A percentile compares a stretch with the other conserved stretches of the same genome.
Conservation (phyloP, 352 stramenopile genomes). For the Chrysophaeum taylorii region DNA sequence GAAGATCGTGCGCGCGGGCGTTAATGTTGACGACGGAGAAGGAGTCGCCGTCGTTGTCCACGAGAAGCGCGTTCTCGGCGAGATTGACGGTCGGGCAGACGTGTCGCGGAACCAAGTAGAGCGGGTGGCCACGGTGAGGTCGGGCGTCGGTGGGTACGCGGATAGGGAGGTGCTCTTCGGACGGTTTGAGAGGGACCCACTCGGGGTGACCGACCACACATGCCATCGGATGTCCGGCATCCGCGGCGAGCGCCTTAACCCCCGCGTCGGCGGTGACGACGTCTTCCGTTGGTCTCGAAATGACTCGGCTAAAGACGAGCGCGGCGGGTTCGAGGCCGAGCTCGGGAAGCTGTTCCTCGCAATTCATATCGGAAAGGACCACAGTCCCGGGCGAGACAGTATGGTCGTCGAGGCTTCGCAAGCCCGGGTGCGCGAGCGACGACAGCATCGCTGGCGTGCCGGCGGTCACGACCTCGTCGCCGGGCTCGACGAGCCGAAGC, state of each 20-base stretch:
- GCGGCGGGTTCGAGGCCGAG: background rate
- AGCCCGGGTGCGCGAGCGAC: background rate
- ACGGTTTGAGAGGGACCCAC: background rate
- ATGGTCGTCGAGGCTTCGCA: background rate
- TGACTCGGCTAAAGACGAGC: background rate
- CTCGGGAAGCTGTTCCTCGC: background rate
- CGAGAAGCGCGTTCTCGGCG: background rate
- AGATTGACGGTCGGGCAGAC: constrained; percentile 14
- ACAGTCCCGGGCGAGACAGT: background rate
- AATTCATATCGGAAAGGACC: background rate
- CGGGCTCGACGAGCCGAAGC: background rate
- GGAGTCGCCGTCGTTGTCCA: background rate
- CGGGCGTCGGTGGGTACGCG: background rate
- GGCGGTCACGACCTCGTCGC: background rate
- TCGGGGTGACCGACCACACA: background rate
- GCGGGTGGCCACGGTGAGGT: background rate
- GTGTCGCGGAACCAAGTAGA: constrained; percentile 2
- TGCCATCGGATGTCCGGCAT: background rate
- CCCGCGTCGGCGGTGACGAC: background rate
- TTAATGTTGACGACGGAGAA: background rate
- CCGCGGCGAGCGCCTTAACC: background rate
- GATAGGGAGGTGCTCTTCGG: constrained; percentile 5
- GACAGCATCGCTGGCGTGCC: background rate
- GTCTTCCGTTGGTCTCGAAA: background rate
- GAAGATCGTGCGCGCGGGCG: constrained; percentile 4